Base-by-base conservation (phyloP, 305 asterid species). In the Caryopteris hybrid region DNA sequence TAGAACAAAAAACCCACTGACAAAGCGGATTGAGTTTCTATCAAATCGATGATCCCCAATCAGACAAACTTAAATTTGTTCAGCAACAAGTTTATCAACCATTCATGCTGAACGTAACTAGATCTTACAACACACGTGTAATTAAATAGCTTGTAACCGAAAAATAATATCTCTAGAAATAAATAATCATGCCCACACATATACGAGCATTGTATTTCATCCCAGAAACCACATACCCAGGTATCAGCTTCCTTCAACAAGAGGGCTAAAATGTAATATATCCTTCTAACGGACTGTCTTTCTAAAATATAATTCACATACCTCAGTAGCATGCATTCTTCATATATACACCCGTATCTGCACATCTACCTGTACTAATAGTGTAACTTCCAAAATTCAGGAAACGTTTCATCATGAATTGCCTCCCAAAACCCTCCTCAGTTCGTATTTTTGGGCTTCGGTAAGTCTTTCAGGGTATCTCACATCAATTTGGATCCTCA, bases 401-500 rank as follows among this genome's bases (percentile, higher is more conserved):
- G 38, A 27, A 43, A 66, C 51, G 36, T 67, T 18, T n/a, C 56
- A 54, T 87, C 80, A 84, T n/a, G 72, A 76, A 68, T 70, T 81
- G 41, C 87, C 85, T 25, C 95, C 95, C 58, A 92, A 76, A 72
- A 90, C 95, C 77, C 90, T 80, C 75, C 82, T 85, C 72, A 92
- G 55, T 31, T 92, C 97, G 33, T 77, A 67, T 73, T 90, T 92
- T 73, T 92, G 98, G 38, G 74, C 59, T 61, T 88, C 96, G 0
- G 84, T 66, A 45, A 92, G 87, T 81, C 91, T 80, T 39, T 78
- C 71, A 0, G 97, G 98, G 68, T 89, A 92, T 75, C 74, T 80
- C 33, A 92, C 95, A 61, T 92, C 96, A 31, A 92, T 83, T 79
- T 80, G 92, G 68, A 90, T 78, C 75, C 80, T 88, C 55, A 92